Conservation (phyloP, 768 basidiomycete genomes). For the Trametes punicea region DNA sequence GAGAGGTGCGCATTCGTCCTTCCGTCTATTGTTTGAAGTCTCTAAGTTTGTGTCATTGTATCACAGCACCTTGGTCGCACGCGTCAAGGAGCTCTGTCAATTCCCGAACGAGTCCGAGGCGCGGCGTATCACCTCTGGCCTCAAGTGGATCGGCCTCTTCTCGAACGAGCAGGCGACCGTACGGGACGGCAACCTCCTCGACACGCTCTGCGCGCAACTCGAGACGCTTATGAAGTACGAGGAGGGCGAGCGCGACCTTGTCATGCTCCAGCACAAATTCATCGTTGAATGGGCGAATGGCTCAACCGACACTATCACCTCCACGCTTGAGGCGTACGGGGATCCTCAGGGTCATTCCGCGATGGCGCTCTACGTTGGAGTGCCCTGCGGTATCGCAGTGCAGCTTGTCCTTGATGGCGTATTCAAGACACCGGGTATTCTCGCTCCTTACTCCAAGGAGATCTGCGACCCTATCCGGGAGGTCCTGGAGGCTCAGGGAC, state of each 20-base stretch:
- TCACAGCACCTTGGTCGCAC: conserved; percentile 65
- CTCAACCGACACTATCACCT: conserved; percentile 75
- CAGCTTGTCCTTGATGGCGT: conserved; percentile 90
- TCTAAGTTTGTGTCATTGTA: neutral
- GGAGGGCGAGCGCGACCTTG: conserved; percentile 87
- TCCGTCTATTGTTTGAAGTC: neutral
- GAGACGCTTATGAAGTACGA: conserved; percentile 93
- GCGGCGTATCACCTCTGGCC: conserved; percentile 79
- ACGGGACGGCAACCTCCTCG: conserved; percentile 76
- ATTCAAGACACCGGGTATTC: conserved; percentile 73
- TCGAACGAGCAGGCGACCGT: conserved; percentile 59
- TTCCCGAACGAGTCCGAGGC: conserved; percentile 74
- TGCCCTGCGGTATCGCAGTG: conserved; percentile 92
- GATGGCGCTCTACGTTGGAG: conserved; percentile 89
- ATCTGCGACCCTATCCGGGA: conserved; percentile 74
- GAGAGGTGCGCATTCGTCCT: conserved; percentile 54
- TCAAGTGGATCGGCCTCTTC: conserved; percentile 94
- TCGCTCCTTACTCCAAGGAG: conserved; percentile 83
- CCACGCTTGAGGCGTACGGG: conserved; percentile 89
- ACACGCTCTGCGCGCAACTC: conserved; percentile 88
- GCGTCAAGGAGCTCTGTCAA: conserved; percentile 63
- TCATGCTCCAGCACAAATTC: conserved; percentile 99
- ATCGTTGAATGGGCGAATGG: conserved; percentile 88
- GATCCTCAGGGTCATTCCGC: conserved; percentile 75
- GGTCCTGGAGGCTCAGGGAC: conserved; percentile 67